Conservation (phyloP, 345 rosid genomes). For the Populus euphratica region DNA sequence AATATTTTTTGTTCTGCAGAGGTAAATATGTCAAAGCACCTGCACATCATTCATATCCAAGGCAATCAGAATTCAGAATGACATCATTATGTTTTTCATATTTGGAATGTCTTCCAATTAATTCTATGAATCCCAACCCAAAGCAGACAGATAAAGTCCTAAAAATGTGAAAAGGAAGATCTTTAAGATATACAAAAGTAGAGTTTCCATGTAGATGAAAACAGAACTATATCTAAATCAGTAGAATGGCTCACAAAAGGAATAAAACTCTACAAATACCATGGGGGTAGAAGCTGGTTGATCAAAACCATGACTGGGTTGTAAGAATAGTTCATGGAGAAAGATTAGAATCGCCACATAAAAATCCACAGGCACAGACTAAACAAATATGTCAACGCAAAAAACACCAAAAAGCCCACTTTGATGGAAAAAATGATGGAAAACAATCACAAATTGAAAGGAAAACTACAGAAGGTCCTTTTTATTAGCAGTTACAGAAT, state of each 20-base stretch:
- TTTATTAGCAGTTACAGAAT: background rate
- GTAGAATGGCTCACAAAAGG: background rate
- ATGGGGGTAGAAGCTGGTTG: background rate
- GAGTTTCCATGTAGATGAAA: background rate
- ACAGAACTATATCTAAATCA: background rate
- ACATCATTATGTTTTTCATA: conserved; percentile 1
- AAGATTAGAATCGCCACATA: background rate
- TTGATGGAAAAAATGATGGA: background rate
- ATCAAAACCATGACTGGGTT: background rate
- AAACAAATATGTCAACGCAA: background rate
- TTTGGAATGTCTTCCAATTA: background rate
- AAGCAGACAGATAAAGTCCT: background rate
- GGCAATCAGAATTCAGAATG: background rate
- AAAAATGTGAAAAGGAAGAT: background rate
- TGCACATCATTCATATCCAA: conserved; percentile 24
- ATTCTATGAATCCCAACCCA: background rate
- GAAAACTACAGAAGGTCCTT: background rate
- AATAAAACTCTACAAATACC: background rate
- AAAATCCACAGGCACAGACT: background rate
- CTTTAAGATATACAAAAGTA: background rate
- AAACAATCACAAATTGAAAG: background rate
- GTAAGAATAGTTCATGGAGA: background rate
- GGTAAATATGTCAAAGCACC: conserved; percentile 90
- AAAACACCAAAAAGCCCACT: background rate
- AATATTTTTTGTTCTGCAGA: conserved; percentile 68